Percentiles rank a stretch among this genome's conserved stretches.
phyloP scores from a whole-genome alignment of 139 green algal genomes.

The Diplosphaera chodatii region DNA sequence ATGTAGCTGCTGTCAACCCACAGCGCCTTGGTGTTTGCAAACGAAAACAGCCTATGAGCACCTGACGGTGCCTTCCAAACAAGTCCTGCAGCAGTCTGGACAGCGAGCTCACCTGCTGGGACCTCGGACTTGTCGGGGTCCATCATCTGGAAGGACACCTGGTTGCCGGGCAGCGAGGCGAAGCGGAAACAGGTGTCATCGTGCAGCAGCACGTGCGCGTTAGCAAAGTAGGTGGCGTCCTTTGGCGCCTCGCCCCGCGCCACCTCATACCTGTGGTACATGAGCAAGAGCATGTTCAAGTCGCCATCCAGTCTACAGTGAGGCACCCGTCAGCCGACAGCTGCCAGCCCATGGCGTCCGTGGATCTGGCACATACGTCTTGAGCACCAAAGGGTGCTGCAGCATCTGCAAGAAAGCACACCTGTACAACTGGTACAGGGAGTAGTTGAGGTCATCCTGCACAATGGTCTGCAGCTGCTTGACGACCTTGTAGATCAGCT shows the following conservation, averaged over 20 bases:
- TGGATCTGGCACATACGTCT: too few species aligned
- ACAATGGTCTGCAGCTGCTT: conserved; percentile 70
- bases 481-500: conserved; percentile 86
- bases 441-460: conserved; percentile 52
- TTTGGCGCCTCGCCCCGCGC: neutral
- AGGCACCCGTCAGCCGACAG: too few species aligned
- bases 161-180: conserved; percentile 19
- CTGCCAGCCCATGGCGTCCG: too few species aligned
- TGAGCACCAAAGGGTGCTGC: too few species aligned
- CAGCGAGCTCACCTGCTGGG: conserved; percentile 23
- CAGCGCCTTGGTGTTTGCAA: too few species aligned
- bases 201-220: conserved; percentile 65
- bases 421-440: conserved; percentile 22
- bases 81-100: too few species aligned
- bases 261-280: neutral
- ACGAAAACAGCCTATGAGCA: too few species aligned
- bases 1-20: too few species aligned
- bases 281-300: too few species aligned
- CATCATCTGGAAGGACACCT: conserved; percentile 56
- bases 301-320: too few species aligned
- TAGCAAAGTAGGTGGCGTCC: conserved; percentile 64
- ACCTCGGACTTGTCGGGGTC: conserved; percentile 64
- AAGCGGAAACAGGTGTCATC: conserved; percentile 74
- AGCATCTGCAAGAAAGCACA: too few species aligned
- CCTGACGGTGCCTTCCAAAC: too few species aligned